Base-by-base conservation (phyloP, 768 basidiomycete genomes). In the Lactarius sanguifluus region DNA sequence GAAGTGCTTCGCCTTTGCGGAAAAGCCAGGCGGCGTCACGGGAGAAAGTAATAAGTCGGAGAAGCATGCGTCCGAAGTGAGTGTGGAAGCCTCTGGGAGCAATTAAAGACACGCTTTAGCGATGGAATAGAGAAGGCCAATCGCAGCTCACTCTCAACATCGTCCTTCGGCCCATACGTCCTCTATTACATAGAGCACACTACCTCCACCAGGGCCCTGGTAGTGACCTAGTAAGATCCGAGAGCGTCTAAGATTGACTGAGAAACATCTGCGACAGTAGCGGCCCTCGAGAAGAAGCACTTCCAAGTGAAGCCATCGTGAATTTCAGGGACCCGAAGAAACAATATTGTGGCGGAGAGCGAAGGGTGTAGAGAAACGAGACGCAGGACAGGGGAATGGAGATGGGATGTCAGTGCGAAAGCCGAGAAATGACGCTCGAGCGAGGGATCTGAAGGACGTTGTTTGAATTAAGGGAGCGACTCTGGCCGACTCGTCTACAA, bases 291-390 rank as follows among this genome's bases (percentile, higher is more conserved):
- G 62, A 93, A 79, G 75, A 87, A 94, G 47, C 85, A 69, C 60
- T 81, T 86, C 79, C 88, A 86, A 69, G 78, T 71, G 71, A 87
- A 92, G 2, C 81, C 87, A 71, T 94, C 92, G 59, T 87, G 83
- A 64, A 94, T 84, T 74, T 92, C 89, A 2, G 91, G 91, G 18
- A 94, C 84, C 55, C 89, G 85, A 52, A 82, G 75, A 75, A 92
- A 90, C 0, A 79, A 72, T 45, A 90, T 72, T 2, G 78, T 75
- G 25, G 88, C 52, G 0, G 80, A 80, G n/a, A 91, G 80, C 18
- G 79, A 75, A 5, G 86, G 82, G 70, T 93, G 84, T 2, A 88
- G 79, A 6, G 89, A 89, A 2, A 94, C 86, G 52, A 95, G 79
- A 1, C 91, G 88, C 47, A 94, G 75, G 3, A 81, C 76, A 12